Evolutionary conservation across 2,329 filamentous ascomycete genomes (phyloP), one percentile per base, ranked within the genome.

Genomic region (Fusarium virguliforme): DNA sequence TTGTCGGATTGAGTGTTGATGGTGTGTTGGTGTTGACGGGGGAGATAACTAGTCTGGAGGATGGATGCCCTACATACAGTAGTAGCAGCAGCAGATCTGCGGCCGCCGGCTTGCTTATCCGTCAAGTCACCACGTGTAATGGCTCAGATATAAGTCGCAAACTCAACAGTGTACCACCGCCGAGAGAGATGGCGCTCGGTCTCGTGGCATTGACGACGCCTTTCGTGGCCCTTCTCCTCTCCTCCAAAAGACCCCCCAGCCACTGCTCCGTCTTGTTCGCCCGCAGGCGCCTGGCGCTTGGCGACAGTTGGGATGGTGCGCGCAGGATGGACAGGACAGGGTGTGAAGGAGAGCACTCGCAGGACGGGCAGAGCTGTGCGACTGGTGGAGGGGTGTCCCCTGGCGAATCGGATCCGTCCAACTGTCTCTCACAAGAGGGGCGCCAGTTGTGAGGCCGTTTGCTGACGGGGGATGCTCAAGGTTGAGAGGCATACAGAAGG

Each of bases 261-360:
- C 59, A 46, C 65, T 66, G 43, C 37, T 57, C 65, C 41, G 38
- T 38, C 60, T 60, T 51, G 48, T 40, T 64, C 35, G 22, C 50
- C 32, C 50, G 18, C 50, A 55, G 64, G 69, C 69, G 69, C 56
- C 59, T 72, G 59, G 69, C 69, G 69, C 69, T 72, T 72, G 69
- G 62, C 65, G 68, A 70, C 65, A 72, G 65, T 50, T 72, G 62
- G 51, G 68, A 60, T 72, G 69, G 69, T 72, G 69, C 63, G 65
- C 34, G n/a, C n/a, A n/a, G n/a, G n/a, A n/a, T n/a, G n/a, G n/a
- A n/a, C n/a, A n/a, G 59, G 55, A 58, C 51, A 63, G 58, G 64
- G 65, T 56, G 65, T 70, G 62, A 64, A 55, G 30, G 55, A 64
- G 57, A 35, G 55, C 43, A 67, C 60, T 60, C 37, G 46, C 62